A percentile compares a stretch with the other conserved stretches of the same genome.
Evolutionary conservation across 495 filamentous ascomycete species (phyloP).

Genomic region (Trichocladium antarcticum): DNA sequence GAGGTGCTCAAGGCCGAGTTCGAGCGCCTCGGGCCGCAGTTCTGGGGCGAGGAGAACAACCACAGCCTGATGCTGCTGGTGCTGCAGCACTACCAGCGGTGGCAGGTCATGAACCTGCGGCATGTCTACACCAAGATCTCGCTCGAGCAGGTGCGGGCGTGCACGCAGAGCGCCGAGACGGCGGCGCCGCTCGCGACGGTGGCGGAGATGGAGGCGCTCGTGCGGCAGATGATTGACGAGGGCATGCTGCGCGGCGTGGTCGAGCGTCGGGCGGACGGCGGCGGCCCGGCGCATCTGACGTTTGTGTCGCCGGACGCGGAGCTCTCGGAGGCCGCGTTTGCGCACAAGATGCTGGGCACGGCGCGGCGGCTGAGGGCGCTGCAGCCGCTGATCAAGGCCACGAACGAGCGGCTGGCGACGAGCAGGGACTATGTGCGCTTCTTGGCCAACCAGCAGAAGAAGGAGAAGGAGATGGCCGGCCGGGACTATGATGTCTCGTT

Average conservation of each 20-base stretch:
- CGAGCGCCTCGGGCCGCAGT: constrained; percentile 36
- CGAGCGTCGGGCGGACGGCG: constrained; percentile 30
- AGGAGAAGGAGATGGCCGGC: constrained; percentile 15
- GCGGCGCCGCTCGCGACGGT: constrained; percentile 40
- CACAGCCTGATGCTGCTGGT: constrained; percentile 39
- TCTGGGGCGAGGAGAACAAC: constrained; percentile 50
- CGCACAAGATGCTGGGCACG: constrained; percentile 32
- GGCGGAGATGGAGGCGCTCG: constrained; percentile 34
- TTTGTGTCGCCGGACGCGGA: constrained; percentile 28
- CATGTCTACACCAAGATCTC: constrained; percentile 42
- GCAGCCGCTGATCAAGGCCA: constrained; percentile 33
- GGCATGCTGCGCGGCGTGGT: constrained; percentile 47
- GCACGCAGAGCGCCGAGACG: constrained; percentile 40
- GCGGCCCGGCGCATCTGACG: constrained; percentile 26
- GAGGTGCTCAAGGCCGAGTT: constrained; percentile 48
- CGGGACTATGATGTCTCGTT: constrained; percentile 10
- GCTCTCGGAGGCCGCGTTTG: constrained; percentile 38
- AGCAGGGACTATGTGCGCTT: constrained; percentile 50
- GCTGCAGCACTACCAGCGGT: constrained; percentile 38
- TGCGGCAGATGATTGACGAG: constrained; percentile 46
- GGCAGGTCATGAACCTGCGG: constrained; percentile 36
- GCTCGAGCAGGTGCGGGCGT: constrained; percentile 39
- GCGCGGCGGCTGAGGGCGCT: constrained; percentile 36
- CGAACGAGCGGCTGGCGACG: constrained; percentile 45
- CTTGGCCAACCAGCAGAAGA: constrained; percentile 37